Percentiles rank a stretch among this genome's conserved stretches.
phyloP scores from a whole-genome alignment of 768 basidiomycete species.

The Phanerochaete carnosa region DNA sequence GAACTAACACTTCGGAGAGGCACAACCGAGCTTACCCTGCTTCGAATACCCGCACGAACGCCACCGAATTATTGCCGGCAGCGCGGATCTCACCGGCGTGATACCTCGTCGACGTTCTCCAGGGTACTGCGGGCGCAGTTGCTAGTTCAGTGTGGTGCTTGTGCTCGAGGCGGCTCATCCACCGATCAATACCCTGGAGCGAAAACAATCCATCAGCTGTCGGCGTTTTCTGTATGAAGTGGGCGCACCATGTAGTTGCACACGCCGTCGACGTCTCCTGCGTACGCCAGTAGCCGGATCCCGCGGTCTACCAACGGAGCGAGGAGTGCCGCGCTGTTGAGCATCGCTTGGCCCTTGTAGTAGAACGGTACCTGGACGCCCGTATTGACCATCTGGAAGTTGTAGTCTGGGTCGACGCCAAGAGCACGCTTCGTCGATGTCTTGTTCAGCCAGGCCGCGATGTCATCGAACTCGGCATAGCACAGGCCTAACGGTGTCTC shows the following conservation, averaged over 20 bases:
- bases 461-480: constrained; percentile 43
- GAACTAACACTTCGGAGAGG: no score
- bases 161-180: constrained; percentile 38
- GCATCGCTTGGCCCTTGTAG: constrained; percentile 45
- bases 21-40: constrained; percentile 32
- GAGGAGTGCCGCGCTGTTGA: constrained; percentile 47
- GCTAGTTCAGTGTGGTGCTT: constrained; percentile 36
- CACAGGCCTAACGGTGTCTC: constrained; percentile 31
- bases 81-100: constrained; percentile 39
- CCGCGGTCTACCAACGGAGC: constrained; percentile 47
- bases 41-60: constrained; percentile 46
- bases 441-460: constrained; percentile 50
- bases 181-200: constrained; percentile 37
- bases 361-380: constrained; percentile 45
- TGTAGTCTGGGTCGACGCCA: constrained; percentile 31
- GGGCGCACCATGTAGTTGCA: constrained; percentile 33
- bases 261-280: constrained; percentile 33
- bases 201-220: neutral
- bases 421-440: constrained; percentile 42
- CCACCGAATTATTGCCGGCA: constrained; percentile 40
- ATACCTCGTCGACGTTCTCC: constrained; percentile 29
- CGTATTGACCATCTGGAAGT: constrained; percentile 33
- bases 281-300: constrained; percentile 41
- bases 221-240: neutral
- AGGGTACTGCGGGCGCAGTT: constrained; percentile 28